phyloP scores from a whole-genome alignment of 495 filamentous ascomycete genomes.

The Neurospora tetrasperma region DNA sequence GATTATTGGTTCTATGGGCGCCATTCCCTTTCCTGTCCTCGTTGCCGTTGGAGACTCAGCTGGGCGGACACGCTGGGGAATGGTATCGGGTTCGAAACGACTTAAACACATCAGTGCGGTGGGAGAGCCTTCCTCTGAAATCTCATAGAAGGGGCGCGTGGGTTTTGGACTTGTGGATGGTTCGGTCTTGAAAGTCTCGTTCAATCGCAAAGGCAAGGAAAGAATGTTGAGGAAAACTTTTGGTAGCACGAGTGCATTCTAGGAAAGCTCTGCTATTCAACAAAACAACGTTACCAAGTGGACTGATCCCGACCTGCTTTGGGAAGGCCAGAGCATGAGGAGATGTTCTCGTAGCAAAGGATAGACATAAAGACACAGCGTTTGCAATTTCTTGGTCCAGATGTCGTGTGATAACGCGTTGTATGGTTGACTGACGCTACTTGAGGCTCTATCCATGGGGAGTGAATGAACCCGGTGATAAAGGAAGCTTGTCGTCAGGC shows the following conservation, averaged over 20 bases:
- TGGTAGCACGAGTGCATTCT: not conserved
- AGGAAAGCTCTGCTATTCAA: not conserved
- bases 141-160: no score
- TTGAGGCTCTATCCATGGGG: not conserved
- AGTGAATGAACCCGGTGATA: not conserved
- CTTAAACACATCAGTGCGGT: no score
- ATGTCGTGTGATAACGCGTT: not conserved
- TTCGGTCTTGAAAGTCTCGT: no score
- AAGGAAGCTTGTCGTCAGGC: not conserved
- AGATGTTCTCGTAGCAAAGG: not conserved
- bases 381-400: not conserved
- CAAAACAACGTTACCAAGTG: not conserved
- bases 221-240: not conserved
- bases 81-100: no score
- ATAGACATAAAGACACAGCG: not conserved
- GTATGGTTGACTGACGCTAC: not conserved
- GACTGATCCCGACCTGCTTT: not conserved
- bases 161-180: no score
- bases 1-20: not conserved
- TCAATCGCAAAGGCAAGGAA: not conserved
- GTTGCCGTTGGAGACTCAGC: no score
- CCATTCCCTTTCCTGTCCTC: slow-evolving; percentile 23
- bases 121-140: no score
- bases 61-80: no score
- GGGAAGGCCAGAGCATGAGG: not conserved